phyloP scores from a whole-genome alignment of 306 rosid species.

The Leucaena leucocephala region DNA sequence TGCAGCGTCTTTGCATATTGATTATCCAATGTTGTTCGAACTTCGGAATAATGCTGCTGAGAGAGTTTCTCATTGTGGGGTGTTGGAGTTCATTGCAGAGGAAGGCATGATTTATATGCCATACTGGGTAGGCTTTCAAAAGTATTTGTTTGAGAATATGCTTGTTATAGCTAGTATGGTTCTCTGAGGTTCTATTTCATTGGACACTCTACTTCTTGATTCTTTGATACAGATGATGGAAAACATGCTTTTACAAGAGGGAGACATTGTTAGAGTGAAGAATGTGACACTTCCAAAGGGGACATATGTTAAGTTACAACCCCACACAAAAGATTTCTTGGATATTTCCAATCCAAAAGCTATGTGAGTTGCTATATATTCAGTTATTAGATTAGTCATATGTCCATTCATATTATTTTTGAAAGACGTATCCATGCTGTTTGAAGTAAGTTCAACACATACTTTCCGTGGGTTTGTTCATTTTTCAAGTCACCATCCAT shows the following conservation, averaged over 20 bases:
- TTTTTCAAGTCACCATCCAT: slow-evolving; percentile 6
- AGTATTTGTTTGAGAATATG: slow-evolving; percentile 25
- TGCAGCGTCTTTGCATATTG: slow-evolving; percentile 95
- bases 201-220: slow-evolving; percentile 9
- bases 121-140: slow-evolving; percentile 79
- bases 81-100: slow-evolving; percentile 95
- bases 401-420: neutral
- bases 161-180: slow-evolving; percentile 28
- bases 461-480: neutral
- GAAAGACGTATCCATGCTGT: slow-evolving; percentile 2
- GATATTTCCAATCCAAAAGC: slow-evolving; percentile 99
- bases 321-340: slow-evolving; percentile 92
- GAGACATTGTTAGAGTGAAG: slow-evolving; percentile 79
- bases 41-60: slow-evolving; percentile 72
- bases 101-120: slow-evolving; percentile 99
- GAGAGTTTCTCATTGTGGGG: slow-evolving; percentile 96
- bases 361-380: slow-evolving; percentile 70
- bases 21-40: slow-evolving; percentile 98
- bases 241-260: slow-evolving; percentile 97
- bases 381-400: slow-evolving; percentile 12
- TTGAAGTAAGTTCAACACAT: slow-evolving; percentile 8
- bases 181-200: slow-evolving; percentile 22
- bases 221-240: slow-evolving; percentile 82
- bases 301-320: slow-evolving; percentile 86
- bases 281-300: slow-evolving; percentile 97